phyloP scores from a whole-genome alignment of 495 filamentous ascomycete species.

The Jackrogersella minutella region DNA sequence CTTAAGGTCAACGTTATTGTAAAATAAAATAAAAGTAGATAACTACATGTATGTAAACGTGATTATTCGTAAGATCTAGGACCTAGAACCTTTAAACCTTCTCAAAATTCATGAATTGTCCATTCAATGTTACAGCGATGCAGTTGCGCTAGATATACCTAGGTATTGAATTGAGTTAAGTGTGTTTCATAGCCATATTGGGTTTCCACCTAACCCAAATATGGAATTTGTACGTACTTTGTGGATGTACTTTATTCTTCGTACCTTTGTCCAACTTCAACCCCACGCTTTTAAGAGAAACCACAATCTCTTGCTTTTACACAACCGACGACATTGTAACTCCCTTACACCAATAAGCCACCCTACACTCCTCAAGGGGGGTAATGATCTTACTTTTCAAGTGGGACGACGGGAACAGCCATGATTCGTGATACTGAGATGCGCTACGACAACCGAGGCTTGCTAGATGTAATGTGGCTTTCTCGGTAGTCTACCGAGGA shows the following conservation, averaged over 20 bases:
- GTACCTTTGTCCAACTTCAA: conserved; percentile 16
- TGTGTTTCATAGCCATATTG: conserved; percentile 27
- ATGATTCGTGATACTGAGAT: conserved; percentile 1
- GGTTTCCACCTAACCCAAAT: conserved; percentile 9
- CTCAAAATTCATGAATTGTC: not conserved
- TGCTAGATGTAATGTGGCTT: conserved; percentile 3
- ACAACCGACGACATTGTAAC: not conserved
- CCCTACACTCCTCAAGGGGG: not conserved
- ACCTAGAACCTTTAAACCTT: no score
- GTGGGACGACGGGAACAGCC: conserved; percentile 13
- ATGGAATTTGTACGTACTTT: not conserved
- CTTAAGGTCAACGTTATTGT: no score
- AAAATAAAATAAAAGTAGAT: not conserved
- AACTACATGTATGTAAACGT: not conserved
- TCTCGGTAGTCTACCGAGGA: conserved; percentile 21
- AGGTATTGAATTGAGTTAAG: conserved; percentile 31
- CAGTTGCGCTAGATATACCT: conserved; percentile 11
- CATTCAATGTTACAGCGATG: not conserved
- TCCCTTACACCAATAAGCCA: conserved; percentile 29
- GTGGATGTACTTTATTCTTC: not conserved
- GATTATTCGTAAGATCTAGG: not conserved
- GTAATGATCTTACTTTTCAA: not conserved
- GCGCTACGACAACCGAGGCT: conserved; percentile 14
- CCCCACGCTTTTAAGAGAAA: conserved; percentile 14
- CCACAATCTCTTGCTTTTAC: conserved; percentile 27